phyloP scores from a whole-genome alignment of 495 filamentous ascomycete genomes.

The Saxispiralis lemnorum region DNA sequence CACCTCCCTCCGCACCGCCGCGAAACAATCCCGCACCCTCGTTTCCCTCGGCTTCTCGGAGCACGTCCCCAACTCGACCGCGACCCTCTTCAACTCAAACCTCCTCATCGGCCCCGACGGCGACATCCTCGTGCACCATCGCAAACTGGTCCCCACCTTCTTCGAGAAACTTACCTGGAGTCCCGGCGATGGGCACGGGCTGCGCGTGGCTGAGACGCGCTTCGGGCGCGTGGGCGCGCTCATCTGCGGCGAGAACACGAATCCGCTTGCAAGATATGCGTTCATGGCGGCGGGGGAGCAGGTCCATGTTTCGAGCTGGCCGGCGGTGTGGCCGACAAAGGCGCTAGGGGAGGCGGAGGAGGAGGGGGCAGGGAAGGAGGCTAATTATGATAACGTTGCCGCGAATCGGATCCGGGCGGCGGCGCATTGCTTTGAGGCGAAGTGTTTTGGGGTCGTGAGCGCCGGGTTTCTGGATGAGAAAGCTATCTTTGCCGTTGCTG shows the following conservation, averaged over 20 bases:
- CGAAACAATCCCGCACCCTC: conserved; percentile 4
- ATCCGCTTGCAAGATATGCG: conserved; percentile 25
- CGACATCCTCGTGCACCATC: conserved; percentile 28
- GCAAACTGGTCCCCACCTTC: conserved; percentile 34
- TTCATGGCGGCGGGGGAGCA: conserved; percentile 19
- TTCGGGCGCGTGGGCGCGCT: conserved; percentile 29
- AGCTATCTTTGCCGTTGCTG: conserved; percentile 8
- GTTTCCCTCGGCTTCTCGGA: conserved; percentile 15
- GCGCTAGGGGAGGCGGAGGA: not conserved
- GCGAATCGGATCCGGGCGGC: conserved; percentile 27
- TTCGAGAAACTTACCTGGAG: conserved; percentile 31
- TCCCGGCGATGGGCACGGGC: conserved; percentile 26
- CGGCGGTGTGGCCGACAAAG: conserved; percentile 5
- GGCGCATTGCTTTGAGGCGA: conserved; percentile 31
- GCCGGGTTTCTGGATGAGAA: conserved; percentile 20
- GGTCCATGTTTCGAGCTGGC: conserved; percentile 15
- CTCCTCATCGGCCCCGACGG: conserved; percentile 27
- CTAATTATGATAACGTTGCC: conserved; percentile 26
- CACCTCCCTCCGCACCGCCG: conserved; percentile 5
- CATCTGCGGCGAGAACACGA: conserved; percentile 34
- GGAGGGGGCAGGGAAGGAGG: not conserved
- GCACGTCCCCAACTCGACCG: conserved; percentile 4
- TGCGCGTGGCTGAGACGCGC: conserved; percentile 14
- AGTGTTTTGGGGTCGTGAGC: conserved; percentile 28
- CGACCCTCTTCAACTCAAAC: conserved; percentile 27